A percentile compares a stretch with the other conserved stretches of the same genome.
Evolutionary conservation across 2,329 filamentous ascomycete species (phyloP).

Genomic region (Pseudogymnoascus sp.): DNA sequence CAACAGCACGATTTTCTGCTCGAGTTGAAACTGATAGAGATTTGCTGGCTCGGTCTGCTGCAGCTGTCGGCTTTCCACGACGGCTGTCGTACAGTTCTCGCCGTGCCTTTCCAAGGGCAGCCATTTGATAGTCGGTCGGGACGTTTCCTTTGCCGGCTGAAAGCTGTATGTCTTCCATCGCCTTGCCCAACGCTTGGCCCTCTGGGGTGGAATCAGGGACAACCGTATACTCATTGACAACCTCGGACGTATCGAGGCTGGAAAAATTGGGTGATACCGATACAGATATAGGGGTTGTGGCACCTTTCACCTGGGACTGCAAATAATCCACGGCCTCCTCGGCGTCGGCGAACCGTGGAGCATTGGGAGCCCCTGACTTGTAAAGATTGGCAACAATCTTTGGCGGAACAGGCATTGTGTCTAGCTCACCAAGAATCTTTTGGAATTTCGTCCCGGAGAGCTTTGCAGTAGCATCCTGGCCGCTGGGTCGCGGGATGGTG

Average conservation of each 20-base stretch:
- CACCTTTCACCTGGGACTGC: neutral
- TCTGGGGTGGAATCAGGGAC: neutral
- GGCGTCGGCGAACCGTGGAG: neutral
- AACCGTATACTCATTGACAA: neutral
- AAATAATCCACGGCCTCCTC: neutral
- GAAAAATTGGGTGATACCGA: neutral
- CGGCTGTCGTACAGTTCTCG: neutral
- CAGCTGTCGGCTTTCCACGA: neutral
- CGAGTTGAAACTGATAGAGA: neutral
- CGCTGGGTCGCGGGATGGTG: neutral
- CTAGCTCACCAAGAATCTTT: neutral
- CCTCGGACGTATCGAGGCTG: neutral
- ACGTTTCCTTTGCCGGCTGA: neutral
- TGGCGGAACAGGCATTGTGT: neutral
- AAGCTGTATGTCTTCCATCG: neutral
- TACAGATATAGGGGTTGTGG: neutral
- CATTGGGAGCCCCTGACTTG: neutral
- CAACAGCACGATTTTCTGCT: neutral
- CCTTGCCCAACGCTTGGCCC: neutral
- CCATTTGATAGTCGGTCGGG: slow-evolving; percentile 1
- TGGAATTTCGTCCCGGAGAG: neutral
- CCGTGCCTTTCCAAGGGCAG: neutral
- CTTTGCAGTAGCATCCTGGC: neutral
- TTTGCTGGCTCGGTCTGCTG: neutral
- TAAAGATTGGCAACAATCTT: neutral